phyloP scores from a whole-genome alignment of 352 stramenopile genomes.

The Globisporangium splendens region DNA sequence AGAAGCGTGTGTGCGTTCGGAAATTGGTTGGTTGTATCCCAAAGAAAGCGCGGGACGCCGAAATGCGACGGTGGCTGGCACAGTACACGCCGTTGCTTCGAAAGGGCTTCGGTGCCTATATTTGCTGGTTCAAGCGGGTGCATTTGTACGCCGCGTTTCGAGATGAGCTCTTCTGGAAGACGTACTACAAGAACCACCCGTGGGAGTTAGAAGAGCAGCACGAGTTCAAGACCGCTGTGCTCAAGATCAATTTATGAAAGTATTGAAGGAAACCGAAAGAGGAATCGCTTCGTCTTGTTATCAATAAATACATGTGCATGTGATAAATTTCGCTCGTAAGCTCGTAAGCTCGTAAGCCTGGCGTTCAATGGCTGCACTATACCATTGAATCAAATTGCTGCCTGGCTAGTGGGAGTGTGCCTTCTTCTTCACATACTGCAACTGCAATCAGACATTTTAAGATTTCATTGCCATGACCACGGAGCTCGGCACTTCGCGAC shows the following conservation, averaged over 20 bases:
- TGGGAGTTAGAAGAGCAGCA: background rate
- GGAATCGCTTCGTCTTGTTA: background rate
- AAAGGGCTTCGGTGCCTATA: background rate
- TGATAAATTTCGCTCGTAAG: too few relatives aligned
- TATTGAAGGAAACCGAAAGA: background rate
- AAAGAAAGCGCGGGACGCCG: background rate
- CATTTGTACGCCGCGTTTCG: background rate
- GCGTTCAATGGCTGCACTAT: too few relatives aligned
- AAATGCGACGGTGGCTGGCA: background rate
- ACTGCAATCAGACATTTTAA: too few relatives aligned
- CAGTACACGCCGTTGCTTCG: constrained; percentile 1
- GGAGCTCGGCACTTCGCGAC: too few relatives aligned
- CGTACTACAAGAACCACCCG: background rate
- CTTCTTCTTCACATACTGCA: too few relatives aligned
- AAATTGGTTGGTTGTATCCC: background rate
- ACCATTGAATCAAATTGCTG: too few relatives aligned
- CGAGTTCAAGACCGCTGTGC: background rate
- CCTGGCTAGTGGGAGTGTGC: too few relatives aligned
- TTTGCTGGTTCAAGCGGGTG: background rate
- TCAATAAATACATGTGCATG: background rate
- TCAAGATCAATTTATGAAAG: background rate
- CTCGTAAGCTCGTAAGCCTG: too few relatives aligned
- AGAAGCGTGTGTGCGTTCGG: background rate
- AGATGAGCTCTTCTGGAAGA: constrained; percentile 4
- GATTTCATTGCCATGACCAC: too few relatives aligned